Conservation (phyloP, 2,329 filamentous ascomycete species). For the Cercospora sp. region DNA sequence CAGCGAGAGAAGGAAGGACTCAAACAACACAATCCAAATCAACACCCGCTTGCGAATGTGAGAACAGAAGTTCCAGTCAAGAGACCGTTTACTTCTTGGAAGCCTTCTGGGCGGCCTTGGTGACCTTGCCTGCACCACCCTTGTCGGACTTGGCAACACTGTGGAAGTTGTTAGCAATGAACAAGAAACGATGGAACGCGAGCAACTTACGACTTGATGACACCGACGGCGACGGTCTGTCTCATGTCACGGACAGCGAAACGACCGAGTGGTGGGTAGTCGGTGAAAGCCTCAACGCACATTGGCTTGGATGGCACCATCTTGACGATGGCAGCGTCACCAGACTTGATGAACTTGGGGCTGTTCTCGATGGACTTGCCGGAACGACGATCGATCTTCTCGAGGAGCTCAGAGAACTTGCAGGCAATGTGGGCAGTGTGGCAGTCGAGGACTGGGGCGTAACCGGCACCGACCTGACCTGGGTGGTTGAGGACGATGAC, state of each 20-base stretch:
- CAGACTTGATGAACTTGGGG: conserved; percentile 99
- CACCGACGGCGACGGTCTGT: conserved; percentile 63
- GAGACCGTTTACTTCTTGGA: conserved; percentile 41
- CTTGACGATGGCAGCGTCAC: conserved; percentile 99
- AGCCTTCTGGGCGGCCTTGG: conserved; percentile 47
- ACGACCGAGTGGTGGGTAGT: conserved; percentile 98
- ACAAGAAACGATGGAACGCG: neutral
- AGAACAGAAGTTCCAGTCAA: conserved; percentile 22
- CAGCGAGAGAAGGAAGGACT: conserved; percentile 14
- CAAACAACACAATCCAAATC: conserved; percentile 26
- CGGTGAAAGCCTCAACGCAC: conserved; percentile 99
- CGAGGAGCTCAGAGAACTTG: conserved; percentile 98
- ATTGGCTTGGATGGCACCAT: conserved; percentile 99
- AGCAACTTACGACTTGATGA: conserved; percentile 29
- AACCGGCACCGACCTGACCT: conserved; percentile 97
- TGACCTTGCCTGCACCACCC: conserved; percentile 51
- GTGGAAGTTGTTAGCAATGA: neutral
- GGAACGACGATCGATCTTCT: conserved; percentile 99
- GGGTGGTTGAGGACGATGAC: conserved; percentile 99
- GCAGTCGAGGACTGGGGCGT: conserved; percentile 98
- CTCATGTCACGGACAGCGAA: conserved; percentile 99
- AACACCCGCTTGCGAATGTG: conserved; percentile 27
- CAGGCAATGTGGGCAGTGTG: conserved; percentile 99
- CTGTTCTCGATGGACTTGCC: conserved; percentile 89
- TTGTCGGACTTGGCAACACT: conserved; percentile 49